A percentile compares a stretch with the other conserved stretches of the same genome.
Conservation (phyloP, 805 yeast species). For the Alloascoidea africana region DNA sequence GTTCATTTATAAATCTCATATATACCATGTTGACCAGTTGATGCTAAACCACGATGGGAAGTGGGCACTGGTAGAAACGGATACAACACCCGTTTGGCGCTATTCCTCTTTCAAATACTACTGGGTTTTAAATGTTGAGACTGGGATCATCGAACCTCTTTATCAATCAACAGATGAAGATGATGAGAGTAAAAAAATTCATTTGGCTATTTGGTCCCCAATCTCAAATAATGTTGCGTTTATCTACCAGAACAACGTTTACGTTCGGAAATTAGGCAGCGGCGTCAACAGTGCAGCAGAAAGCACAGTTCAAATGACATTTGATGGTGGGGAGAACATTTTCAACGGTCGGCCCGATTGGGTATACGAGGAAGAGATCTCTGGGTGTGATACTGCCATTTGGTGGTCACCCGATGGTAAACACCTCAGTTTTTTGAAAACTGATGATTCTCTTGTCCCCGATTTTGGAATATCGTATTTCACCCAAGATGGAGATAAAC, state of each 20-base stretch:
- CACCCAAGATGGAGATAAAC: too few relatives aligned
- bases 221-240: constrained; percentile 49
- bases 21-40: constrained; percentile 22
- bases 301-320: constrained; percentile 26
- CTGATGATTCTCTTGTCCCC: constrained; percentile 45
- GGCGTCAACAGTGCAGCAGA: constrained; percentile 11
- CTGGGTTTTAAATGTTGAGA: constrained; percentile 33
- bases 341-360: constrained; percentile 67
- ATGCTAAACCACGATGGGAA: constrained; percentile 26
- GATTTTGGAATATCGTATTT: constrained; percentile 46
- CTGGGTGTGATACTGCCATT: constrained; percentile 39
- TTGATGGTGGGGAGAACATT: constrained; percentile 39
- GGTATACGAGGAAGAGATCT: constrained; percentile 67
- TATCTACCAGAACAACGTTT: constrained; percentile 59
- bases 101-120: constrained; percentile 39
- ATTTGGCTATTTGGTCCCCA: constrained; percentile 65
- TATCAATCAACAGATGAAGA: constrained; percentile 10
- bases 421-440: constrained; percentile 33
- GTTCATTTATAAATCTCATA: constrained; percentile 26
- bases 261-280: constrained; percentile 28
- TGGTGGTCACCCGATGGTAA: constrained; percentile 63
- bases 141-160: constrained; percentile 11
- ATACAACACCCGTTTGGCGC: constrained; percentile 31
- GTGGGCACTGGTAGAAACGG: constrained; percentile 33
- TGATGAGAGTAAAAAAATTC: too few relatives aligned